Percentiles rank a stretch among this genome's conserved stretches.
These are phyloP conservation scores for Trichoderma atroviride DNA, from an alignment of 2,329 filamentous ascomycete genomes.

Conservation along the genomic window DNA sequence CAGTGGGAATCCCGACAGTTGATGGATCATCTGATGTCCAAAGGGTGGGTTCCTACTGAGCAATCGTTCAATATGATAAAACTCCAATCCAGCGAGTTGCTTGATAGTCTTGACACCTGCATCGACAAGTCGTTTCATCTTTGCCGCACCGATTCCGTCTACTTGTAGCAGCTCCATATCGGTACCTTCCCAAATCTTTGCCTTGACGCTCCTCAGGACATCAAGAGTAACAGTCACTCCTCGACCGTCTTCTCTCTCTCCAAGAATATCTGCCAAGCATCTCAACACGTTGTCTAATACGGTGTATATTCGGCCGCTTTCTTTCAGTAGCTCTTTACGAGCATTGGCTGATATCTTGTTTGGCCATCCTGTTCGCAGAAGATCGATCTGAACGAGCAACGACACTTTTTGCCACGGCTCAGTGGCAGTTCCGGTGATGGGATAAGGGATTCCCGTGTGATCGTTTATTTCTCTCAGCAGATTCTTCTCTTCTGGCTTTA, in stretches of 20 bases:
- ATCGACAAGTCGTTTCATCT: conserved; percentile 72
- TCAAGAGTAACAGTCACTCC: conserved; percentile 72
- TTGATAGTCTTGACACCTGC: conserved; percentile 73
- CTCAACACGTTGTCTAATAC: conserved; percentile 42
- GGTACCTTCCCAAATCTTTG: conserved; percentile 79
- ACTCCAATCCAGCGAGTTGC: conserved; percentile 66
- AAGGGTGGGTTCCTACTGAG: conserved; percentile 82
- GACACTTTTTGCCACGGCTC: conserved; percentile 73
- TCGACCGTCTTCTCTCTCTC: conserved; percentile 59
- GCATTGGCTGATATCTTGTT: conserved; percentile 45
- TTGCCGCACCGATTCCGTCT: conserved; percentile 72
- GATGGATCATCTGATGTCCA: conserved; percentile 68
- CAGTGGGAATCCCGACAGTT: conserved; percentile 69
- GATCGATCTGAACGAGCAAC: conserved; percentile 71
- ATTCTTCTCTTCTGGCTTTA: conserved; percentile 40
- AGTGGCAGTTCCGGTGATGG: conserved; percentile 48
- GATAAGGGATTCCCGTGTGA: conserved; percentile 44
- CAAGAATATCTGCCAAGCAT: conserved; percentile 45
- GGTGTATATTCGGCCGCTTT: conserved; percentile 39
- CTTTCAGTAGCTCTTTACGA: conserved; percentile 39
- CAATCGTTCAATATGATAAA: conserved; percentile 74
- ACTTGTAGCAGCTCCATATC: conserved; percentile 83
- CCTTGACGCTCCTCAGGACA: conserved; percentile 74
- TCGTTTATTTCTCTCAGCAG: conserved; percentile 46
- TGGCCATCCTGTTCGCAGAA: conserved; percentile 65